Evolutionary conservation across 371 early-diverging fungal species (phyloP).

Genomic region (Mycotypha africana): DNA sequence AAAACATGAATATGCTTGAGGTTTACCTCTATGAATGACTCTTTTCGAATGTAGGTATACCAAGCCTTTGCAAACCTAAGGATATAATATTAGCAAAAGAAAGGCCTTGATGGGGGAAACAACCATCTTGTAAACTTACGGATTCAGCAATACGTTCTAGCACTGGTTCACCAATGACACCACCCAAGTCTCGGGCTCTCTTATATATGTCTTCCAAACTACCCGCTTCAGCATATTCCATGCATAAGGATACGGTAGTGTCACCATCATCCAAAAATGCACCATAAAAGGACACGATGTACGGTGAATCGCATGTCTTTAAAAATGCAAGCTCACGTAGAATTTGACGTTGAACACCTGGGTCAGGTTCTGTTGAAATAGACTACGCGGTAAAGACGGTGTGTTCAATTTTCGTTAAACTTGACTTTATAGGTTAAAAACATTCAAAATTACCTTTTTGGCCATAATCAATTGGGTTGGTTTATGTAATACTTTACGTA

Average conservation of each 20-base stretch:
- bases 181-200: conserved; percentile 55
- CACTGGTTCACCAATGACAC: conserved; percentile 72
- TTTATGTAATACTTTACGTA: conserved; percentile 76
- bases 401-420: neutral
- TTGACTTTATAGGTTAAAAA: neutral
- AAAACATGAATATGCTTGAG: too few species aligned
- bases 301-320: conserved; percentile 83
- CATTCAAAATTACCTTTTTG: conserved; percentile 79
- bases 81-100: too few species aligned
- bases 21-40: conserved; percentile 79
- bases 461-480: conserved; percentile 89
- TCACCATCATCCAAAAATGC: conserved; percentile 89
- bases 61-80: conserved; percentile 67
- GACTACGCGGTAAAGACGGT: conserved; percentile 49
- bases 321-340: conserved; percentile 88
- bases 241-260: conserved; percentile 85
- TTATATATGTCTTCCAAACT: conserved; percentile 79
- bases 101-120: too few species aligned
- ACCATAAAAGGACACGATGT: conserved; percentile 93
- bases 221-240: conserved; percentile 90
- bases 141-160: conserved; percentile 78
- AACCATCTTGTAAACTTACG: conserved; percentile 44
- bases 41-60: conserved; percentile 71
- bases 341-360: conserved; percentile 75
- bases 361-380: conserved; percentile 64